Evolutionary conservation across 495 filamentous ascomycete species (phyloP).

Genomic region (Penicillium antarcticum): DNA sequence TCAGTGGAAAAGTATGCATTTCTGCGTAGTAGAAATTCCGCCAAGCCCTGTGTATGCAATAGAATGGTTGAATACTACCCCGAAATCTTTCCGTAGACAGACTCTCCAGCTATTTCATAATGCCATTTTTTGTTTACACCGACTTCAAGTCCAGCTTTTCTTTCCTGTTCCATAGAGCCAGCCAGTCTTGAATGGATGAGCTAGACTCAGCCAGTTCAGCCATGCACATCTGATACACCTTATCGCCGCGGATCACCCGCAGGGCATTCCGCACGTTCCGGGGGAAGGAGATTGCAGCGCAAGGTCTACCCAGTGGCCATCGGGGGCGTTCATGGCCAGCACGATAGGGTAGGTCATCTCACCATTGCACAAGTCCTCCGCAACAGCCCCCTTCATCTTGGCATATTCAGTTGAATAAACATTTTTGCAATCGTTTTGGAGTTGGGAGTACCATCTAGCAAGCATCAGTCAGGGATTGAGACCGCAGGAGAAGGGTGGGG

Average conservation of each 20-base stretch:
- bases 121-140: not conserved
- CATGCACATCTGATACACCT: constrained; percentile 13
- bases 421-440: constrained; percentile 35
- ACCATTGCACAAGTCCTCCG: constrained; percentile 30
- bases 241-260: constrained; percentile 13
- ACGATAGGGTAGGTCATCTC: constrained; percentile 30
- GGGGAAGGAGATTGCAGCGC: constrained; percentile 15
- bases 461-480: not conserved
- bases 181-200: constrained; percentile 15
- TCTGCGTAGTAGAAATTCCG: not conserved
- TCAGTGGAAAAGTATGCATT: not conserved
- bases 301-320: constrained; percentile 13
- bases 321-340: constrained; percentile 18
- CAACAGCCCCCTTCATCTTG: constrained; percentile 22
- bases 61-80: not conserved
- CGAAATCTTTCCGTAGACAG: not conserved
- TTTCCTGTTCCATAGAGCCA: constrained; percentile 14
- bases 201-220: constrained; percentile 13
- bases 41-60: not conserved
- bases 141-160: constrained; percentile 20
- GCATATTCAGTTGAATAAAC: constrained; percentile 30
- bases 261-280: constrained; percentile 18
- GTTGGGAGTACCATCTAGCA: constrained; percentile 26
- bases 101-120: not conserved
- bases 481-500: not conserved